phyloP scores from a whole-genome alignment of 768 basidiomycete species.

The Pleurotus giganteus region DNA sequence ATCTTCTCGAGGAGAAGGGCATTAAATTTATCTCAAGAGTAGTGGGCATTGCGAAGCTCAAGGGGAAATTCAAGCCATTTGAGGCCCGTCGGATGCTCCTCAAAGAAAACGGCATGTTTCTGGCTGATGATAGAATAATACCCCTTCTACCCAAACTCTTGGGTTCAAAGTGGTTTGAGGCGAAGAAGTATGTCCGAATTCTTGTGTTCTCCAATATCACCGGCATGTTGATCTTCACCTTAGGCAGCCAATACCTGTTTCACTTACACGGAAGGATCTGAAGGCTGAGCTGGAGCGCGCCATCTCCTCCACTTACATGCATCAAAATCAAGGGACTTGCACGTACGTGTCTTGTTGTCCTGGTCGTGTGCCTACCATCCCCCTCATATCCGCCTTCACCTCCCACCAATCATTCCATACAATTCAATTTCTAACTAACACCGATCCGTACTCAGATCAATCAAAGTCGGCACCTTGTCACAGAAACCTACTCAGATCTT shows the following conservation, averaged over 20 bases:
- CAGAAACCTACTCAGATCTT: slow-evolving; percentile 74
- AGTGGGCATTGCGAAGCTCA: slow-evolving; percentile 87
- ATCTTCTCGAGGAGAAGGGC: slow-evolving; percentile 71
- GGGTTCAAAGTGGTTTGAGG: slow-evolving; percentile 88
- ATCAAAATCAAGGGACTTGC: slow-evolving; percentile 91
- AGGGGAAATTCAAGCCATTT: slow-evolving; percentile 87
- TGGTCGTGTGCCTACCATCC: neutral
- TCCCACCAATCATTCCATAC: neutral
- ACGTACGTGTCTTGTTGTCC: slow-evolving; percentile 52
- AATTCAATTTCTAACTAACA: neutral
- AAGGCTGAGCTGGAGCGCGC: slow-evolving; percentile 92
- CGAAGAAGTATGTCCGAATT: slow-evolving; percentile 77
- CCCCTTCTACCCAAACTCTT: slow-evolving; percentile 85
- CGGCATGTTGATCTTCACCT: slow-evolving; percentile 9
- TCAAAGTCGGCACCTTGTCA: slow-evolving; percentile 77
- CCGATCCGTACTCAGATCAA: slow-evolving; percentile 49
- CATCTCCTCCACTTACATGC: slow-evolving; percentile 93
- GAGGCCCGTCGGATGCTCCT: slow-evolving; percentile 81
- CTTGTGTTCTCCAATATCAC: slow-evolving; percentile 3
- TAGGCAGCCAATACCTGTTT: slow-evolving; percentile 97
- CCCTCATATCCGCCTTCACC: neutral
- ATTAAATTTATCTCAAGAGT: slow-evolving; percentile 92
- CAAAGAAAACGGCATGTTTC: slow-evolving; percentile 88
- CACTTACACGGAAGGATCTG: slow-evolving; percentile 81
- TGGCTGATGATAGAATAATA: slow-evolving; percentile 89